Percentiles rank a stretch among this genome's conserved stretches.
These are phyloP conservation scores for Paecilomyces variotii DNA, from an alignment of 2,329 filamentous ascomycete species.

Conservation along the genomic window DNA sequence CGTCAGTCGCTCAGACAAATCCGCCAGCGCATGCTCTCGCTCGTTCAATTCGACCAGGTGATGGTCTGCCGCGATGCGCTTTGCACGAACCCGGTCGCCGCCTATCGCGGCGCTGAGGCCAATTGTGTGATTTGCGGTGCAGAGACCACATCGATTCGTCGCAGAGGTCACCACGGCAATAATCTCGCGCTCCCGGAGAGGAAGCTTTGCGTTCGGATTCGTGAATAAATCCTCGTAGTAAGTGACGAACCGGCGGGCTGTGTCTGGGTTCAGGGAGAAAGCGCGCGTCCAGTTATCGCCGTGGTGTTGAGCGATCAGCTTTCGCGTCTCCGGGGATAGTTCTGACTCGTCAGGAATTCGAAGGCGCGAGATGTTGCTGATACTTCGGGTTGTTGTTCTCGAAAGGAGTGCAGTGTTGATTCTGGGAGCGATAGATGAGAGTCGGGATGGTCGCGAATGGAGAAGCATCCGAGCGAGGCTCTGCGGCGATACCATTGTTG, in stretches of 20 bases:
- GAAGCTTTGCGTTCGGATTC: background rate
- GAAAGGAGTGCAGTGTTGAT: background rate
- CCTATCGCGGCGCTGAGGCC: background rate
- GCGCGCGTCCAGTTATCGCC: background rate
- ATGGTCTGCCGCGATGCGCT: background rate
- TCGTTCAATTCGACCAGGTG: background rate
- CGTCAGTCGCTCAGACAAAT: background rate
- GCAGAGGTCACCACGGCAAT: background rate
- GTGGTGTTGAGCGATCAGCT: background rate
- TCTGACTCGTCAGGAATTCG: background rate
- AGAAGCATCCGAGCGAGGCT: background rate
- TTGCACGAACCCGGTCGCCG: background rate
- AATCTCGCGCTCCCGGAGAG: background rate
- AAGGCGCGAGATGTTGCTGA: conserved; percentile 1
- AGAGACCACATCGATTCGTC: background rate
- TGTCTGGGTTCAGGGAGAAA: background rate
- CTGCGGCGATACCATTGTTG: background rate
- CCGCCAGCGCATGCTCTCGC: background rate
- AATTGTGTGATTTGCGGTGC: background rate
- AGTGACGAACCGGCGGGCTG: background rate
- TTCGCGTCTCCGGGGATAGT: background rate
- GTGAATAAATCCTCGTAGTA: background rate
- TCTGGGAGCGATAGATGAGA: background rate
- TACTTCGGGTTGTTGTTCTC: background rate
- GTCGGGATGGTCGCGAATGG: background rate